Base-by-base conservation (phyloP, 768 basidiomycete genomes). In the Leucogyrophana mollusca region DNA sequence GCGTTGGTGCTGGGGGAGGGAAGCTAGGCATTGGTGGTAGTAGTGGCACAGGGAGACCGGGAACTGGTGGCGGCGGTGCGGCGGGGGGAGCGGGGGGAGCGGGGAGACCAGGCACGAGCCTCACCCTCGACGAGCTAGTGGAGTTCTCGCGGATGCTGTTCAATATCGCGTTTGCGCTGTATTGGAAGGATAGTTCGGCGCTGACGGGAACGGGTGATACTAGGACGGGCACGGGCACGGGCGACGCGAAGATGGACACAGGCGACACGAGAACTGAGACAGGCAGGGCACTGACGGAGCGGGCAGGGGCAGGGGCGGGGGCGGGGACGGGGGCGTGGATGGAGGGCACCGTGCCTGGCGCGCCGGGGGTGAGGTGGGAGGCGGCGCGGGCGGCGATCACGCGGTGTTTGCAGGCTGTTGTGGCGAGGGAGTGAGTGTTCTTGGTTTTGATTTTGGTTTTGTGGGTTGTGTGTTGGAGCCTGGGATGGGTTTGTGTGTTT, bases 101-200 rank as follows among this genome's bases (percentile, higher is more conserved):
- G n/a, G n/a, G n/a, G n/a, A n/a, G n/a, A n/a, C n/a, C n/a, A n/a
- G 70, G 83, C 16, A 95, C 94, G 51, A 88, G 94, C 0, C 75
- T 98, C 2, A 73, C 76, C 0, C 62, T 94, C 7, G 91, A 95
- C 56, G 96, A 98, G 53, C 74, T 97, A 17, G 68, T 74, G 24
- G 71, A 77, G 4, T 81, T 95, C 49, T 87, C 85, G 13, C 77
- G 80, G n/a, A 79, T 90, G 50, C 71, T 95, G 51, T 64, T 95
- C 45, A 88, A 94, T 57, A 77, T 94, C 40, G 90, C 87, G 2
- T 96, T 93, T 59, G 74, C 81, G 43, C 72, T 94, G 13, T 87
- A 85, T 55, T 85, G 82, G 82, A 67, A 71, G 43, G 78, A 80
- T 17, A 79, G 65, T 16, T 7, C 27, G 27, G 27, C 27, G 27